Evolutionary conservation across 2,329 filamentous ascomycete species (phyloP).

Genomic region (Anthostomella pinea): DNA sequence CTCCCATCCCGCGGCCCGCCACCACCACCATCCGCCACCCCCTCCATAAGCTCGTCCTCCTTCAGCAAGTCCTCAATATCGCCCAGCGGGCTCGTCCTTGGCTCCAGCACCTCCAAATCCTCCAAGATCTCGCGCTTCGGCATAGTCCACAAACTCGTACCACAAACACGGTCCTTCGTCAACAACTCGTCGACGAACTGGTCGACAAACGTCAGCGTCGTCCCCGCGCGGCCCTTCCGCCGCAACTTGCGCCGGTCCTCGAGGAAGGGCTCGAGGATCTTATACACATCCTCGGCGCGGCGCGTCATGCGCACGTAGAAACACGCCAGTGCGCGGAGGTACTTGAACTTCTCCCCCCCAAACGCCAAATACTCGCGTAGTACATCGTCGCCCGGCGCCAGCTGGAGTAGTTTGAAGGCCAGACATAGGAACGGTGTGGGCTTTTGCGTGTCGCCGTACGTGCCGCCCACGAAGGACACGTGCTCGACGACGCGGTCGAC

Average conservation of each 20-base stretch:
- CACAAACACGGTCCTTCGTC: constrained; percentile 84
- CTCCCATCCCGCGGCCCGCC: constrained; percentile 17
- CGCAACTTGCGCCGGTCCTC: constrained; percentile 81
- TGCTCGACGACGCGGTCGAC: constrained; percentile 85
- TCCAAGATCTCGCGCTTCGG: constrained; percentile 78
- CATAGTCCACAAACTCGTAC: constrained; percentile 89
- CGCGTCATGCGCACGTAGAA: constrained; percentile 94
- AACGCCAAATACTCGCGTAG: constrained; percentile 76
- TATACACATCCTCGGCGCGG: constrained; percentile 76
- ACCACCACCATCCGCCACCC: constrained; percentile 19
- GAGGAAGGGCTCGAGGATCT: constrained; percentile 75
- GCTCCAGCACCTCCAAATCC: constrained; percentile 84
- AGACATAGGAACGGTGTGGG: constrained; percentile 92
- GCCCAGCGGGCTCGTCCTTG: constrained; percentile 77
- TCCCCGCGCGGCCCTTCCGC: constrained; percentile 70
- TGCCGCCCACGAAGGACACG: constrained; percentile 82
- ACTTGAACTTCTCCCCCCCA: constrained; percentile 76
- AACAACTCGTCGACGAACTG: constrained; percentile 92
- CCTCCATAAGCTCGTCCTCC: constrained; percentile 50
- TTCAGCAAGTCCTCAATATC: constrained; percentile 72
- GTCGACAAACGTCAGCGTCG: constrained; percentile 77
- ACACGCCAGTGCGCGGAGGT: constrained; percentile 81
- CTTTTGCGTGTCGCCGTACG: constrained; percentile 78
- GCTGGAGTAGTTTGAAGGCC: constrained; percentile 89
- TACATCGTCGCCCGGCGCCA: constrained; percentile 76